Evolutionary conservation across 352 stramenopile species (phyloP), one percentile per base, ranked within the genome.

Genomic region (Aphanomyces cochlioides): DNA sequence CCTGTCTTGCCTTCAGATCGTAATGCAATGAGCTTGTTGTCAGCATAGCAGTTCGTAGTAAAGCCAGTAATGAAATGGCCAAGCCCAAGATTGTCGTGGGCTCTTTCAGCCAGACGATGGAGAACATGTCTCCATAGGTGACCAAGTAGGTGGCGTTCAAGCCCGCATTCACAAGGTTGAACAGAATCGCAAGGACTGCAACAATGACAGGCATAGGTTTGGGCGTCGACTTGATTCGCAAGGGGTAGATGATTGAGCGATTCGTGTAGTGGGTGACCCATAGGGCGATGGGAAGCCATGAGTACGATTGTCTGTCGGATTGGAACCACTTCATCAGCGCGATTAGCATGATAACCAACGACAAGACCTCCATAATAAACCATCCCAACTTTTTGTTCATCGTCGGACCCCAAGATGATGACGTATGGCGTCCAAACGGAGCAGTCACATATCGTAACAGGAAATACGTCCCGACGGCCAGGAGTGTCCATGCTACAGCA

Each of bases 111-210:
- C 48, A 72, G 6, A 41, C 15, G 2, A 15, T 17, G 6, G 56
- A 65, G 75, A 89, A 90, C 73, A 85, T 75, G 4, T 81, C 83
- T 57, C 82, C 87, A 47, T 88, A 71, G 36, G 77, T 10, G 17
- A 61, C 84, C 69, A 92, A 63, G 59, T 88, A 84, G 47, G 81
- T 76, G 13, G 80, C 84, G 71, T 92, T 92, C 53, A 90, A 73
- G 68, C 87, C 88, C 17, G 82, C 79, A 66, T 92, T 92, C 58
- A 92, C 79, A 28, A 83, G 15, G 66, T 92, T 92, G 75, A 87
- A 92, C 45, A 79, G 77, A 65, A 83, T 79, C 4, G 79, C 84
- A 0, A 68, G 65, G 21, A 89, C 75, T 72, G 85, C 73, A 21
- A 92, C 74, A 5, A 74, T 80, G 54, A 90, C 47, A 12, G 84